These are phyloP conservation scores for Citrus australasica DNA, from an alignment of 345 rosid genomes.

Conservation along the genomic window DNA sequence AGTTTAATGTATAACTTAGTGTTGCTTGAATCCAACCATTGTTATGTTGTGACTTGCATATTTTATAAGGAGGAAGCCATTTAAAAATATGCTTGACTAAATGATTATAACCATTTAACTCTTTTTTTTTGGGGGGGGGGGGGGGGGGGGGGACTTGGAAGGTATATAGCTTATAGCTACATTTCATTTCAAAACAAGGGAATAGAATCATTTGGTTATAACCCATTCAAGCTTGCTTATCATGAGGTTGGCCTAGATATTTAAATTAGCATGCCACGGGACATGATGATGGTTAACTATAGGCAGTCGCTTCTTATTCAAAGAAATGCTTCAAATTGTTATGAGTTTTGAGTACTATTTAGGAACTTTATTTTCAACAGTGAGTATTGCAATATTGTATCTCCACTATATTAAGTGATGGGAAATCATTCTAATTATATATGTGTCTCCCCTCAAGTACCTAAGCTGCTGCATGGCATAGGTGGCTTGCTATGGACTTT, in stretches of 20 bases:
- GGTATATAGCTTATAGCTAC: background rate
- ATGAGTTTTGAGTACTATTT: background rate
- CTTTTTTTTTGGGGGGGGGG: no score
- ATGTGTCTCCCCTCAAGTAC: no score
- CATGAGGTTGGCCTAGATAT: background rate
- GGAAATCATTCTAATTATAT: no score
- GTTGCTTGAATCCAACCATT: no score
- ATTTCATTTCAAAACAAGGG: background rate
- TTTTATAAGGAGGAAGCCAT: background rate
- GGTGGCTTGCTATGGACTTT: no score
- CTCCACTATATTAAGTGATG: no score
- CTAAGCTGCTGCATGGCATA: no score
- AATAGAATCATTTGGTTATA: background rate
- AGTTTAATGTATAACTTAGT: background rate
- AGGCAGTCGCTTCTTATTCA: background rate
- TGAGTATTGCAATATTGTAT: no score
- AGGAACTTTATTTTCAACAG: no score
- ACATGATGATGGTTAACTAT: constrained; percentile 1
- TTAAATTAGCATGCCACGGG: constrained; percentile 3
- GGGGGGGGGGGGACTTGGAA: background rate
- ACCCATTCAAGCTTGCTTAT: background rate
- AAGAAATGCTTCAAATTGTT: background rate
- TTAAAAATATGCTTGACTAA: background rate
- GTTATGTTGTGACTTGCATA: background rate
- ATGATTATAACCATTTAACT: background rate